phyloP scores from a whole-genome alignment of 495 filamentous ascomycete genomes.

The Trichoderma asperelloides region DNA sequence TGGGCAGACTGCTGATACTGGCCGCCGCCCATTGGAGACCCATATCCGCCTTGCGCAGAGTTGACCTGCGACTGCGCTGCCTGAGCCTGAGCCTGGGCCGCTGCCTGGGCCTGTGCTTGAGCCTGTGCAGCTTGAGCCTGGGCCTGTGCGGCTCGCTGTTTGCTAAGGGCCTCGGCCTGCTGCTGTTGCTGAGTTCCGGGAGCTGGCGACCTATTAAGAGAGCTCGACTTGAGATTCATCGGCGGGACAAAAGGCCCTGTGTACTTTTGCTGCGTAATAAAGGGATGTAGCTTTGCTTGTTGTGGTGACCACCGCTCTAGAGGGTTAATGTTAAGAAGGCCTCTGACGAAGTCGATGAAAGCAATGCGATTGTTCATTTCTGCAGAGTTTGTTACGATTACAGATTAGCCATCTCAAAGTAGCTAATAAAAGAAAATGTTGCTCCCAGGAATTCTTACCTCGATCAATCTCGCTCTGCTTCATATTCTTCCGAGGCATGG shows the following conservation, averaged over 20 bases:
- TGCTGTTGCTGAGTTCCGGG: conserved; percentile 97
- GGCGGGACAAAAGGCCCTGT: conserved; percentile 95
- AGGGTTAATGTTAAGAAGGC: conserved; percentile 87
- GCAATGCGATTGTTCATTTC: conserved; percentile 97
- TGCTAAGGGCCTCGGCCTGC: conserved; percentile 83
- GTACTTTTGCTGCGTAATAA: conserved; percentile 98
- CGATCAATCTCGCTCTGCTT: conserved; percentile 92
- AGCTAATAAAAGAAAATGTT: neutral
- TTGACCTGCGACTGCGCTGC: conserved; percentile 16
- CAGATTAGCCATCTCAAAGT: neutral
- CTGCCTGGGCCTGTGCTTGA: conserved; percentile 13
- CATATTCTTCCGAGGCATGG: conserved; percentile 99
- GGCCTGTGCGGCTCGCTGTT: conserved; percentile 67
- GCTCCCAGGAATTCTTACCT: conserved; percentile 49
- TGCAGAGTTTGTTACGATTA: conserved; percentile 26
- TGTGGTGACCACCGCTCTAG: conserved; percentile 97
- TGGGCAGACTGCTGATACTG: conserved; percentile 36
- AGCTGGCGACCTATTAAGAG: conserved; percentile 75
- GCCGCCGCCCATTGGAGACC: conserved; percentile 22
- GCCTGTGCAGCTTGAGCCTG: conserved; percentile 28
- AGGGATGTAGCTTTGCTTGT: conserved; percentile 94
- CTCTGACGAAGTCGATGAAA: conserved; percentile 99
- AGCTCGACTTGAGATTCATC: conserved; percentile 85
- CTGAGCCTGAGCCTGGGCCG: conserved; percentile 18
- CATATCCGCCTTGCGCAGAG: conserved; percentile 41